A percentile compares a stretch with the other conserved stretches of the same genome.
phyloP scores from a whole-genome alignment of 768 basidiomycete genomes.

The Suillus plorans region DNA sequence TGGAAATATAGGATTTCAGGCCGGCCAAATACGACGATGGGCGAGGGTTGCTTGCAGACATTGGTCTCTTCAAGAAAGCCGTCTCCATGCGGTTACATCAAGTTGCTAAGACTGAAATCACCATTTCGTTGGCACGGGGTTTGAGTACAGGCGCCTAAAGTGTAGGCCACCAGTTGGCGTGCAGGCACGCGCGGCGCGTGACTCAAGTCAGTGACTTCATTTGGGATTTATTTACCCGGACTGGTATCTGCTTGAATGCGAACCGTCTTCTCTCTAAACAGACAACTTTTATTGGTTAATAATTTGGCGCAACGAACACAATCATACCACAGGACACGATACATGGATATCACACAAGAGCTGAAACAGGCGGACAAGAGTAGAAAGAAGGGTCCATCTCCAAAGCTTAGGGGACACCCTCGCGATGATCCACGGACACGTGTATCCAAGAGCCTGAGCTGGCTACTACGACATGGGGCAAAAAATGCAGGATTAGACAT shows the following conservation, averaged over 20 bases:
- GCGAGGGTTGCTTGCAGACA: constrained; percentile 26
- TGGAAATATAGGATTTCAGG: constrained; percentile 51
- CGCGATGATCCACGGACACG: constrained; percentile 67
- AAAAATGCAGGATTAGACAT: constrained; percentile 71
- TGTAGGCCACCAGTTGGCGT: background rate
- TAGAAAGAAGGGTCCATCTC: constrained; percentile 18
- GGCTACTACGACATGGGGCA: constrained; percentile 90
- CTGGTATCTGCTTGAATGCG: constrained; percentile 10
- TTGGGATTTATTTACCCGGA: background rate
- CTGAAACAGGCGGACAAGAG: constrained; percentile 9
- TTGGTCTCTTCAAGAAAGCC: constrained; percentile 6
- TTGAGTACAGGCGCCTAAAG: background rate
- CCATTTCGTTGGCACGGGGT: background rate
- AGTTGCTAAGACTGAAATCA: background rate
- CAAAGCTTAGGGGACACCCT: constrained; percentile 58
- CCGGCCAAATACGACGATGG: constrained; percentile 33
- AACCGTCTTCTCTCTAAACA: constrained; percentile 1
- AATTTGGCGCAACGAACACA: background rate
- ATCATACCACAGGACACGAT: background rate
- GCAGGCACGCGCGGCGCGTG: constrained; percentile 7
- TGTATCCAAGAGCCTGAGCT: constrained; percentile 85
- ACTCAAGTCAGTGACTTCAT: background rate
- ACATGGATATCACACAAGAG: constrained; percentile 9
- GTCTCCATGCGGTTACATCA: constrained; percentile 2
- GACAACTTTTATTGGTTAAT: background rate